Base-by-base conservation (phyloP, 169 alveolate genomes). In the Theileria equi region DNA sequence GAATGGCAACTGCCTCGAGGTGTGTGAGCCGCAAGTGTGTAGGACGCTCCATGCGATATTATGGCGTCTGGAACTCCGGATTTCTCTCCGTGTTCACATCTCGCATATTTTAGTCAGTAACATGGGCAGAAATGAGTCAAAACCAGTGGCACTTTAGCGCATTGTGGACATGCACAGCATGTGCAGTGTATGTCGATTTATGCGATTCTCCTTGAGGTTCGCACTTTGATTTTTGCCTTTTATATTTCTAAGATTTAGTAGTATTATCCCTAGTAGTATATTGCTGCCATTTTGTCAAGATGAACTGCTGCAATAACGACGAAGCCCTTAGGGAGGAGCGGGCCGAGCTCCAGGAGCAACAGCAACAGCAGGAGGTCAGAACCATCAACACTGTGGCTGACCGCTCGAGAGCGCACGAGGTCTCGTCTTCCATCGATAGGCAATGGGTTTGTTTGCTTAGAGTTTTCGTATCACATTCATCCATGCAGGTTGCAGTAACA, bases 401-500 rank as follows among this genome's bases (percentile, higher is more conserved):
- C 61, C 36, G 85, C 41, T 76, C 85, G 60, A 34, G 80, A 35
- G 85, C 85, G 0, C 79, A 65, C 38, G 85, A 76, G 50, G 69
- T 76, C 26, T 54, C 73, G 29, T 71, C 69, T n/a, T 65, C 52
- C 40, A 80, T 76, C 23, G 85, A 76, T 43, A 63, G 85, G 59
- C 85, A 76, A 66, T 76, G 85, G 85, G 83, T 73, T 50, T 10
- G 76, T 54, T n/a, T 52, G 6, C 11, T 7, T 21, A n/a, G 6
- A 10, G 8, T 8, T n/a, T 47, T 47, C 21, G 19, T 26, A 6
- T 19, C 29, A 41, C 64, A 35, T 61, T 25, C 16, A 11, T 11
- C 23, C 23, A n/a, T 55, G 29, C 71, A 85, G 95, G 93, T 90
- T 31, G 93, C 94, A 8, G 92, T 90, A 25, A 90, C 95, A 19